Percentiles rank a stretch among this genome's conserved stretches.
Evolutionary conservation across 2,329 filamentous ascomycete genomes (phyloP).

Genomic region (Piedraia hortae): DNA sequence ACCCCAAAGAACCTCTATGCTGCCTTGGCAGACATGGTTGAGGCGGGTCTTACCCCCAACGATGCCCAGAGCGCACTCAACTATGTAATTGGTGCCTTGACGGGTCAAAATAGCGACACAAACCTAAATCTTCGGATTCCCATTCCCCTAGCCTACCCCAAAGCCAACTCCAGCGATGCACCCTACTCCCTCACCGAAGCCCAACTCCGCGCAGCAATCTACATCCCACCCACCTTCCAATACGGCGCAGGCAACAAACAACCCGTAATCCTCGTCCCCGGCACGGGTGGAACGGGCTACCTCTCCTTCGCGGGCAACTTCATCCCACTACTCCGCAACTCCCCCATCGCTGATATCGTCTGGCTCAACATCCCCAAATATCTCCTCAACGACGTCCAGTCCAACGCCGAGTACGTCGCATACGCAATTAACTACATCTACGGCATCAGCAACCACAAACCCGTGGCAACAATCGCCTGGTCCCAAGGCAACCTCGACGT

Average conservation of each 20-base stretch:
- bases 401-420: slow-evolving; percentile 27
- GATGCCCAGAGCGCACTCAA: slow-evolving; percentile 4
- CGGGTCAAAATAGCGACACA: slow-evolving; percentile 6
- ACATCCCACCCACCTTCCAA: slow-evolving; percentile 1
- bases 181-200: slow-evolving; percentile 22
- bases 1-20: slow-evolving; percentile 8
- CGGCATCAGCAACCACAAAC: slow-evolving; percentile 13
- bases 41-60: slow-evolving; percentile 9
- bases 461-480: slow-evolving; percentile 24
- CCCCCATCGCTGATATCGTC: slow-evolving; percentile 21
- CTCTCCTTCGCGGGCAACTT: slow-evolving; percentile 21
- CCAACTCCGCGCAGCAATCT: slow-evolving; percentile 23
- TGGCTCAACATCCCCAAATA: slow-evolving; percentile 28
- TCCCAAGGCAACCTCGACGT: slow-evolving; percentile 27
- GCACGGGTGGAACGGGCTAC: slow-evolving; percentile 23
- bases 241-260: slow-evolving; percentile 3
- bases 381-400: slow-evolving; percentile 22
- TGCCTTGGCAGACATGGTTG: slow-evolving; percentile 6
- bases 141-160: slow-evolving; percentile 13
- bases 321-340: slow-evolving; percentile 20
- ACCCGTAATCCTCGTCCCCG: slow-evolving; percentile 27
- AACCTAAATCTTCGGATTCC: slow-evolving; percentile 9
- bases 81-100: slow-evolving; percentile 6
- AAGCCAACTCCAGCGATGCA: slow-evolving; percentile 16
- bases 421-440: slow-evolving; percentile 31